A percentile compares a stretch with the other conserved stretches of the same genome.
Evolutionary conservation across 169 alveolate genomes (phyloP).

Genomic region (Cryptosporidium bovis): DNA sequence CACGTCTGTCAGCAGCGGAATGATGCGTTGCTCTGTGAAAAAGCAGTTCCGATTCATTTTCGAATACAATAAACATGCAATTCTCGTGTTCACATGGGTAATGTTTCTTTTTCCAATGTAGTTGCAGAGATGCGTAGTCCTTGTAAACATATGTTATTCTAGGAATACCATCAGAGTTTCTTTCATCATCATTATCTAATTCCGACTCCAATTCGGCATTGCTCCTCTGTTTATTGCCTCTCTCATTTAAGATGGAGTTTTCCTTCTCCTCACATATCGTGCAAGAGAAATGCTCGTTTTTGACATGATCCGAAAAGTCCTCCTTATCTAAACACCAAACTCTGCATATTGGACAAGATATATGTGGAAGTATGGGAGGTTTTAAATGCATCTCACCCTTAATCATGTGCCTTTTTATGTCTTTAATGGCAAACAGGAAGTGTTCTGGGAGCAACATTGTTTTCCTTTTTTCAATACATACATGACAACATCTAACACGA

Average conservation of each 20-base stretch:
- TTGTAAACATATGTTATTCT: slow-evolving; percentile 76
- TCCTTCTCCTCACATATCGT: slow-evolving; percentile 54
- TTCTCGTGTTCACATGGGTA: slow-evolving; percentile 80
- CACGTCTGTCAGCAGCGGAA: slow-evolving; percentile 45
- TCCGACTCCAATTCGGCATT: background rate
- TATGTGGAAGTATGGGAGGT: slow-evolving; percentile 69
- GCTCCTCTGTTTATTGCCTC: background rate
- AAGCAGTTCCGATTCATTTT: slow-evolving; percentile 78
- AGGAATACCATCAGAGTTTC: background rate
- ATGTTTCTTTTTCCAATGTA: slow-evolving; percentile 78
- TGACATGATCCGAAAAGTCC: slow-evolving; percentile 67
- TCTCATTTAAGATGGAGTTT: background rate
- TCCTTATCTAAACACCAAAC: slow-evolving; percentile 65
- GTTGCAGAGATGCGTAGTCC: slow-evolving; percentile 75
- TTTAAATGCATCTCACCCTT: slow-evolving; percentile 50
- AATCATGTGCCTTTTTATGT: slow-evolving; percentile 27
- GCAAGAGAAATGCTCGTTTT: slow-evolving; percentile 68
- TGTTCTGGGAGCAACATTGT: slow-evolving; percentile 71
- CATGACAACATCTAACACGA: slow-evolving; percentile 60
- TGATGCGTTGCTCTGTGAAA: slow-evolving; percentile 77
- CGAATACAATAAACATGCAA: slow-evolving; percentile 81
- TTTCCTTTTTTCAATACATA: slow-evolving; percentile 64
- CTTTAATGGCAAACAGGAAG: slow-evolving; percentile 48
- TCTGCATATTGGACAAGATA: slow-evolving; percentile 64
- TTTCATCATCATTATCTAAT: background rate